These are phyloP conservation scores for Abortiporus biennis DNA, from an alignment of 1,284 basidiomycete genomes.

Conservation along the genomic window DNA sequence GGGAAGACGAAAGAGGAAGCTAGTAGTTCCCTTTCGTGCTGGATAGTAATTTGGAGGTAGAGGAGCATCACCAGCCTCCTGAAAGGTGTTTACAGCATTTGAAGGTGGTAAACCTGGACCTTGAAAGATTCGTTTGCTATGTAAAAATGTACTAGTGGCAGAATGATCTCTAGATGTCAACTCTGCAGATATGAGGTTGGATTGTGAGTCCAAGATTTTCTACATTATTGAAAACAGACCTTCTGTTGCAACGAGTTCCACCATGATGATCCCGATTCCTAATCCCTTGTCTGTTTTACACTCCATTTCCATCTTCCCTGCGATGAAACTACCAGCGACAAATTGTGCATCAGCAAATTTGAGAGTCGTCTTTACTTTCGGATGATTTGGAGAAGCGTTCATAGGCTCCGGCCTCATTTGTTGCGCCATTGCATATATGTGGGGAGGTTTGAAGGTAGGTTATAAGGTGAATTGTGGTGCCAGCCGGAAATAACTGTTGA, in stretches of 20 bases:
- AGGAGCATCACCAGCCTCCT: conserved; percentile 44
- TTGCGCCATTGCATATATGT: conserved; percentile 6
- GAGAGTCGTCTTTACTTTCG: conserved; percentile 65
- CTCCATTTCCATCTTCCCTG: conserved; percentile 73
- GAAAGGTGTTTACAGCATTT: conserved; percentile 62
- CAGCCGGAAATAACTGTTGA: too few species aligned
- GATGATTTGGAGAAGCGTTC: conserved; percentile 69
- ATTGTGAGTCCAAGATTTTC: conserved; percentile 1
- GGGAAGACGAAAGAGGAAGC: conserved; percentile 69
- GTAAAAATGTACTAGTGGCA: conserved; percentile 69
- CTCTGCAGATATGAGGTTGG: conserved; percentile 35
- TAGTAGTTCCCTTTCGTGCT: conserved; percentile 63
- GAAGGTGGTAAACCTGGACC: conserved; percentile 75
- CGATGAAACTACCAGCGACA: conserved; percentile 56
- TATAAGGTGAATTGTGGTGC: too few species aligned
- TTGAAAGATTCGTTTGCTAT: conserved; percentile 64
- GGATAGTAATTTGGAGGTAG: conserved; percentile 59
- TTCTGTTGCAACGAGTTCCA: conserved; percentile 69
- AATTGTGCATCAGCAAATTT: conserved; percentile 50
- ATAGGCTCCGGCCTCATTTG: conserved; percentile 43
- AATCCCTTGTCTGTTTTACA: conserved; percentile 67
- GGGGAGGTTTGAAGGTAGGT: too few species aligned
- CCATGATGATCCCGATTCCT: conserved; percentile 66
- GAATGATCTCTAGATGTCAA: conserved; percentile 70
- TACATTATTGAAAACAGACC: conserved; percentile 33